Base-by-base conservation (phyloP, 768 basidiomycete genomes). In the Cystobasidium onofrii region DNA sequence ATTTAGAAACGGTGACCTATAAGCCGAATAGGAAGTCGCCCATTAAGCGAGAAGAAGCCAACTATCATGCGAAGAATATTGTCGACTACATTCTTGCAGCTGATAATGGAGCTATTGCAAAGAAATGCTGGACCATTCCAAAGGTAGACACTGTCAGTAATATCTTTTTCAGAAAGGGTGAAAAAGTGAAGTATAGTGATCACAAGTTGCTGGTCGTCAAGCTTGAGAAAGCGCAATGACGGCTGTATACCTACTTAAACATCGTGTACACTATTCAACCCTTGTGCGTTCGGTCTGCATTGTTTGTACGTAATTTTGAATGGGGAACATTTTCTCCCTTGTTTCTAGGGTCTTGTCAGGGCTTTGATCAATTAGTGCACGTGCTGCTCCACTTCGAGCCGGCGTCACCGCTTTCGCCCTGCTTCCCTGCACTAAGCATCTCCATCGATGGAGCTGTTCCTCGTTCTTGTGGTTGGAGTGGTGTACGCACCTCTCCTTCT, bases 61-160 rank as follows among this genome's bases (percentile, higher is more conserved):
- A 18, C 61, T 63, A n/a, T 60, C 75, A 50, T 33, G 17, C 3
- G 1, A 41, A 73, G 1, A 64, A 62, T 41, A 46, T 75, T 18
- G 75, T 76, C 69, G 77, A 78, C 54, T 74, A 76, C 43, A 46
- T 78, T 41, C 60, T 76, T 43, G 43, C 67, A 4, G 34, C 31
- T 54, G 64, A 64, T 52, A 76, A 75, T 41, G 39, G 15, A 18
- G 27, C 74, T 69, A 1, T 70, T 74, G 50, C 34, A 44, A 36
- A 39, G 34, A 17, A 64, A 18, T 64, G 63, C 23, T 33, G 57
- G 31, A 61, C 4, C 13, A 61, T 39, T 25, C 7, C 10, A 50
- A n/a, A 50, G 18, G 46, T 50, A n/a, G 10, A 50, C 6, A n/a
- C 46, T 15, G 46, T 50, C 15, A 20, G 18, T 20, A 50, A 50